Base-by-base conservation (phyloP, 2,329 filamentous ascomycete species). In the Davidsoniella australis region DNA sequence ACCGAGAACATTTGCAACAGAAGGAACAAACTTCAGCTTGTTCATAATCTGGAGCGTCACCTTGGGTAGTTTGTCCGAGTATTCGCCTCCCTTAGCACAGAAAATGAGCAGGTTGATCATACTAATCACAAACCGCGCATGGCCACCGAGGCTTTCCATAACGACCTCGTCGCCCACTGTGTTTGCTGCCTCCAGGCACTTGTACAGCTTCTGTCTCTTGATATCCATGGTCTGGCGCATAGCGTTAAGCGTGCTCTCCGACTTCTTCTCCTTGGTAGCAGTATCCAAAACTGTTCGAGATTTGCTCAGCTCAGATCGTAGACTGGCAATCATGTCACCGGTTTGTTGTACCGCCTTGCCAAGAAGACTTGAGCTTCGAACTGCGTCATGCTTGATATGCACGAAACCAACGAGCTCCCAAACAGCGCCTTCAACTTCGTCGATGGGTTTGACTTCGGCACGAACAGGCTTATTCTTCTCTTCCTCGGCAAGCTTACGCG, bases 41-140 rank as follows among this genome's bases (percentile, higher is more conserved):
- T 78, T 80, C 60, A 85, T 71, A 29, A 84, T 68, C 47, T 73
- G 65, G 16, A 79, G 65, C n/a, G 75, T 62, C 16, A 70, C 68
- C 55, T 73, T 73, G n/a, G 72, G 68, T 12, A 75, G 60, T 54
- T 69, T 68, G 5, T 72, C 70, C 24, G 67, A 68, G 56, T 70
- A 75, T 56, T 77, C 72, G 45, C 66, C 62, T 2, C 64, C 62
- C 53, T 72, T 71, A 54, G 72, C 71, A 53, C 70, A 75, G 49
- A 71, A 67, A 43, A 73, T 72, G 49, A 79, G 62, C 9, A 67
- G 66, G 51, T 72, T 72, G 45, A 72, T 69, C 44, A 80, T 62
- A 43, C 68, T 71, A 43, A 70, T 66, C 36, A 78, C 68, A 48
- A 78, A 62, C 56, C 75, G 77, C 45, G 70, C 67, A 56, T 78